Conservation (phyloP, 129 eudicot genomes). For the Centrapalus pauciflorus region DNA sequence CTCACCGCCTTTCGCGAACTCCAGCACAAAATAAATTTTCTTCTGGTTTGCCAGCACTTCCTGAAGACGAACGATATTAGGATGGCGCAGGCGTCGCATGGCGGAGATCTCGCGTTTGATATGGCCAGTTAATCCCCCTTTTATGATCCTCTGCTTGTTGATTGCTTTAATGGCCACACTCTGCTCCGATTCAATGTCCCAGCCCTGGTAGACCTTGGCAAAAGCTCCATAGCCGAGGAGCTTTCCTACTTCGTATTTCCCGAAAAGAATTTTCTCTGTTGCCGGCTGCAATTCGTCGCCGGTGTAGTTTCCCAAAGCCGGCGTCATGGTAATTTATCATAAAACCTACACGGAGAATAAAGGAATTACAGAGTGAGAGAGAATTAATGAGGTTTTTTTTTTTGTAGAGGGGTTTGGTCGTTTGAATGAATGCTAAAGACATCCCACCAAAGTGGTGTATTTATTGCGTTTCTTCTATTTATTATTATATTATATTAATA, state of each 20-base stretch:
- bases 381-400: background rate
- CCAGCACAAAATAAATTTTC: conserved; percentile 55
- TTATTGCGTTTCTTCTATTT: too few relatives aligned
- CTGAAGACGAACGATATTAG: conserved; percentile 46
- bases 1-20: conserved; percentile 72
- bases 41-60: conserved; percentile 63
- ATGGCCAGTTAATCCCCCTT: conserved; percentile 39
- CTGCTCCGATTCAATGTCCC: conserved; percentile 34
- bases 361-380: background rate
- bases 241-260: conserved; percentile 57
- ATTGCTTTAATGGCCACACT: conserved; percentile 69
- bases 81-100: conserved; percentile 62
- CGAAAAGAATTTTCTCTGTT: conserved; percentile 34
- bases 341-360: background rate
- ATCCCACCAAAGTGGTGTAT: background rate
- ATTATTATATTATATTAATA: too few relatives aligned
- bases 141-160: conserved; percentile 36
- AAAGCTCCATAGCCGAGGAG: conserved; percentile 74
- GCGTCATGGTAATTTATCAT: conserved; percentile 28
- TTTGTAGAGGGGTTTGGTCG: background rate
- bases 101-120: conserved; percentile 60
- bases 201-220: conserved; percentile 67
- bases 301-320: conserved; percentile 14
- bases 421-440: conserved; percentile 17
- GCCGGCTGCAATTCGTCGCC: conserved; percentile 21